Evolutionary conservation across 257 asterid genomes (phyloP).

Genomic region (Gardenia jasminoides): DNA sequence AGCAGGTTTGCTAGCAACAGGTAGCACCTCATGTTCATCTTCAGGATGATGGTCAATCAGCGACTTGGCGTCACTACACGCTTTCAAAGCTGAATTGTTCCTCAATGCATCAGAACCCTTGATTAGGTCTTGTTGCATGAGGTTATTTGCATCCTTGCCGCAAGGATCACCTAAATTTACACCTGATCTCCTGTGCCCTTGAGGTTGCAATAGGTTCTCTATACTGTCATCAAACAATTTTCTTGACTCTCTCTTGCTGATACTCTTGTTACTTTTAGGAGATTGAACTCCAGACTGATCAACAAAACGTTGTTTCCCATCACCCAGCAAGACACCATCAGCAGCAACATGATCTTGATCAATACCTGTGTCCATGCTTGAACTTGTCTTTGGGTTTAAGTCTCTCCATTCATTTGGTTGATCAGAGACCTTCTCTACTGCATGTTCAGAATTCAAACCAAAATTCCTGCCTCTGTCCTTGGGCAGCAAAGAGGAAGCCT

Average conservation of each 20-base stretch:
- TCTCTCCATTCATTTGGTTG: slow-evolving; percentile 30
- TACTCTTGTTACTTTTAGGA: slow-evolving; percentile 26
- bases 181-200: slow-evolving; percentile 30
- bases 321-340: slow-evolving; percentile 27
- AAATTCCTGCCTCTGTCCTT: slow-evolving; percentile 23
- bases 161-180: slow-evolving; percentile 27
- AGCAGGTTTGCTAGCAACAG: slow-evolving; percentile 35
- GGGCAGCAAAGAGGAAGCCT: slow-evolving; percentile 26
- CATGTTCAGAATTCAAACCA: slow-evolving; percentile 19
- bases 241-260: slow-evolving; percentile 37
- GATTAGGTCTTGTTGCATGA: slow-evolving; percentile 20
- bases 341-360: slow-evolving; percentile 31
- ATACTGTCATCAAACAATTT: slow-evolving; percentile 33
- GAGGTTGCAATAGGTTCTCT: slow-evolving; percentile 34
- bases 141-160: slow-evolving; percentile 22
- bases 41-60: slow-evolving; percentile 40
- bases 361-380: slow-evolving; percentile 27
- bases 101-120: slow-evolving; percentile 28
- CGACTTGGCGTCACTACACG: slow-evolving; percentile 35
- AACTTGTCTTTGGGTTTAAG: slow-evolving; percentile 31
- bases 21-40: slow-evolving; percentile 38
- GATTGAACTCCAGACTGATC: slow-evolving; percentile 34
- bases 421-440: slow-evolving; percentile 26
- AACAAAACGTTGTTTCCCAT: slow-evolving; percentile 25
- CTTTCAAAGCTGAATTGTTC: slow-evolving; percentile 30